phyloP scores from a whole-genome alignment of 129 eudicot species.

The Helianthus tuberosus region DNA sequence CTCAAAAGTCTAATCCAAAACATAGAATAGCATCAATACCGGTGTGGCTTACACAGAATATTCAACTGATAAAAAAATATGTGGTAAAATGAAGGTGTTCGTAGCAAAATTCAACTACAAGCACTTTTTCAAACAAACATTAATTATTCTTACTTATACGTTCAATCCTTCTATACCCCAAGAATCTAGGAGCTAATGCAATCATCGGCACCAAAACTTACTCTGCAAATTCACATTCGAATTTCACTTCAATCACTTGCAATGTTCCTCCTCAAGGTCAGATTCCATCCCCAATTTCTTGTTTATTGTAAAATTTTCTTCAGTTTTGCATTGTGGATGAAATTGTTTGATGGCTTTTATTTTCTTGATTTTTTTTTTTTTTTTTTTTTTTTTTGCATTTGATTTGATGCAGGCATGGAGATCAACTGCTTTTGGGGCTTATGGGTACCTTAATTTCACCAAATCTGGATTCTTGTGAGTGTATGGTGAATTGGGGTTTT shows the following conservation, averaged over 20 bases:
- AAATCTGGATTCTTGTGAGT: conserved; percentile 78
- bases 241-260: conserved; percentile 51
- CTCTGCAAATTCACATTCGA: conserved; percentile 35
- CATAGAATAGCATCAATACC: background rate
- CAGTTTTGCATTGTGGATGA: background rate
- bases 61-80: background rate
- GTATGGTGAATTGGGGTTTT: conserved; percentile 8
- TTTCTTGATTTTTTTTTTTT: background rate
- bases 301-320: background rate
- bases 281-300: background rate
- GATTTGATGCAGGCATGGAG: conserved; percentile 63
- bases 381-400: background rate
- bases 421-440: conserved; percentile 77
- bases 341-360: background rate
- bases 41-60: background rate
- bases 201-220: conserved; percentile 14
- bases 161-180: background rate
- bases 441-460: conserved; percentile 94
- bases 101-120: conserved; percentile 19
- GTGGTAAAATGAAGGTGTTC: conserved; percentile 24
- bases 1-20: too few relatives aligned
- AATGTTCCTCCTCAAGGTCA: conserved; percentile 86
- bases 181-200: conserved; percentile 25
- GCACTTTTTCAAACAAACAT: background rate
- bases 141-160: background rate